These are phyloP conservation scores for Spinellus fusiger DNA, from an alignment of 192 early-diverging fungal species.

Conservation along the genomic window DNA sequence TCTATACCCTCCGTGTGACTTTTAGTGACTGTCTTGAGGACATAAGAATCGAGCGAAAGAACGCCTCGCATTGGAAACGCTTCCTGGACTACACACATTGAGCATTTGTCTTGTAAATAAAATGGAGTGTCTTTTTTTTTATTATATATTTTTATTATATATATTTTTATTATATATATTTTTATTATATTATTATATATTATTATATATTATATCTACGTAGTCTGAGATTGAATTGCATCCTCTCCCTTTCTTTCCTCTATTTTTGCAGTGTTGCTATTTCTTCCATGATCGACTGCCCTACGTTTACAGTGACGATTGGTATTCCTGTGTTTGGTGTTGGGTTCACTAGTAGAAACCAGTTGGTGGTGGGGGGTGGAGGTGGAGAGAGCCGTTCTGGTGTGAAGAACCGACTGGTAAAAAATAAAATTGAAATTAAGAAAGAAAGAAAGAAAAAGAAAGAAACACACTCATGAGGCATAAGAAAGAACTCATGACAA, in stretches of 20 bases:
- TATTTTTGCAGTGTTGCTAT: not conserved
- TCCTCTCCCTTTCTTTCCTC: not conserved
- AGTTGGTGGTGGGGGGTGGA: constrained; percentile 77
- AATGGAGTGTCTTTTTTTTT: not conserved
- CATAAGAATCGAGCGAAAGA: constrained; percentile 4
- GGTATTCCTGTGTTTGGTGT: constrained; percentile 60
- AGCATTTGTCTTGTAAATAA: not conserved
- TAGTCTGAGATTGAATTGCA: not conserved
- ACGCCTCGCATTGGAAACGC: constrained; percentile 1
- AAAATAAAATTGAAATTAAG: constrained; percentile 2
- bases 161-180: too few relatives aligned
- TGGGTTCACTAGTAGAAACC: constrained; percentile 48
- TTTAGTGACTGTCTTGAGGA: constrained; percentile 7
- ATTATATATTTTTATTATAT: too few relatives aligned
- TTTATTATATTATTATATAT: too few relatives aligned
- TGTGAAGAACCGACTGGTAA: constrained; percentile 84
- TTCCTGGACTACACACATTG: constrained; percentile 6
- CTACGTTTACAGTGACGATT: constrained; percentile 37
- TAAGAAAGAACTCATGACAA: not conserved
- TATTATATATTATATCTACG: not conserved
- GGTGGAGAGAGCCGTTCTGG: constrained; percentile 77
- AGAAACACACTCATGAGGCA: not conserved
- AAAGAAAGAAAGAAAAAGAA: not conserved
- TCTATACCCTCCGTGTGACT: not conserved
- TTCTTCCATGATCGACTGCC: constrained; percentile 1